Evolutionary conservation across 495 filamentous ascomycete species (phyloP).

Genomic region (Aspergillus steynii): DNA sequence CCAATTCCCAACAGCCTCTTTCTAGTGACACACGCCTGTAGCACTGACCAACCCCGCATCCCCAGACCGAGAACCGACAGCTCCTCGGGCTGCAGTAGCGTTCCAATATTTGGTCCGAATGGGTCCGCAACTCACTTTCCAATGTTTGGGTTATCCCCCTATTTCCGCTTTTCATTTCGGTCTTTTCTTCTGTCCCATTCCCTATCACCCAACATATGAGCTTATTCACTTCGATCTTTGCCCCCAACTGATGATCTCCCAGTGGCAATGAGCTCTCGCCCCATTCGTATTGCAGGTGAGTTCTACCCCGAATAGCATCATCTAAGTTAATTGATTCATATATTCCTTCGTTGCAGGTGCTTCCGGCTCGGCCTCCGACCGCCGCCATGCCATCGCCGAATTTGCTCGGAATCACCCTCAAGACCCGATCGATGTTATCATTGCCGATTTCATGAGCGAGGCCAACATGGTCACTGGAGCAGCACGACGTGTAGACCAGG

Average conservation of each 20-base stretch:
- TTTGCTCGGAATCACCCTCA: constrained; percentile 49
- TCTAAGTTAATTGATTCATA: constrained; percentile 1
- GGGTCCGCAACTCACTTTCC: no score
- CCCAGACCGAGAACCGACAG: constrained; percentile 16
- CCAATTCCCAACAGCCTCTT: no score
- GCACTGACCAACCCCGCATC: constrained; percentile 15
- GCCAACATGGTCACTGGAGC: constrained; percentile 51
- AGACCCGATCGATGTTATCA: constrained; percentile 57
- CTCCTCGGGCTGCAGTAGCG: not conserved
- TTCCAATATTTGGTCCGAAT: not conserved
- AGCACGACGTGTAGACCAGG: constrained; percentile 42
- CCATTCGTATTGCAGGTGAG: constrained; percentile 26
- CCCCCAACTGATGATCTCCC: not conserved
- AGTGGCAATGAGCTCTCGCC: constrained; percentile 18
- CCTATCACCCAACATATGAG: no score
- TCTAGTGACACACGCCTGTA: no score
- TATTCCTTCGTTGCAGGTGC: constrained; percentile 22
- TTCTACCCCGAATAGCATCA: not conserved
- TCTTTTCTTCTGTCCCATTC: not conserved
- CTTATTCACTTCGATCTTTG: not conserved
- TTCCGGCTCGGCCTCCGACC: constrained; percentile 57
- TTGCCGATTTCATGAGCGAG: constrained; percentile 60
- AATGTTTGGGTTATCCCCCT: no score
- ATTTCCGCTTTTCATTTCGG: not conserved
- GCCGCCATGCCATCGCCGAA: constrained; percentile 54